Conservation (phyloP, 805 yeast species). For the Sugiyamaella valdiviana region DNA sequence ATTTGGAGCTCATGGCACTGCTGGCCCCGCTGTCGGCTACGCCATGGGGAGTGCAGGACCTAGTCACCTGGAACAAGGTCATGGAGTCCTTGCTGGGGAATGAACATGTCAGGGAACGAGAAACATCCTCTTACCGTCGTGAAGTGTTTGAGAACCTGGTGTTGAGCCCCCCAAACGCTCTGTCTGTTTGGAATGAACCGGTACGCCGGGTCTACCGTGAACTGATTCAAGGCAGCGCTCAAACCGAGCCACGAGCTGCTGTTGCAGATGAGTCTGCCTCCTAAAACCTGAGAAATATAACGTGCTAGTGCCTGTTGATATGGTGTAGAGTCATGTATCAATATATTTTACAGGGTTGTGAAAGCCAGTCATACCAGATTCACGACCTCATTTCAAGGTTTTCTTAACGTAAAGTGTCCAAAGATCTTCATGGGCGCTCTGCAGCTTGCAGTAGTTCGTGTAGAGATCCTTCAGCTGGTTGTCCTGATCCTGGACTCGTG, state of each 20-base stretch:
- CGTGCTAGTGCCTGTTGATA: not conserved
- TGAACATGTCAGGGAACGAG: slow-evolving; percentile 15
- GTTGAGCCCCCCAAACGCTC: slow-evolving; percentile 3
- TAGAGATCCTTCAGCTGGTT: slow-evolving; percentile 16
- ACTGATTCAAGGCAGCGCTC: slow-evolving; percentile 14
- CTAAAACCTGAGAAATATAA: not conserved
- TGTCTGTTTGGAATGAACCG: slow-evolving; percentile 16
- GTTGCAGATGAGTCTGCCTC: slow-evolving; percentile 19
- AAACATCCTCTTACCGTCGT: slow-evolving; percentile 12
- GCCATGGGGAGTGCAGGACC: slow-evolving; percentile 22
- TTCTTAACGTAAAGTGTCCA: slow-evolving; percentile 19
- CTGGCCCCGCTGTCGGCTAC: slow-evolving; percentile 22
- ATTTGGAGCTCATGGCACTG: slow-evolving; percentile 24
- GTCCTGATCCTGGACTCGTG: slow-evolving; percentile 15
- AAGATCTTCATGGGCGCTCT: slow-evolving; percentile 21
- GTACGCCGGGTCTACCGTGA: slow-evolving; percentile 13
- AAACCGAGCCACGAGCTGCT: slow-evolving; percentile 13
- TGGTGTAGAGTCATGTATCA: no score
- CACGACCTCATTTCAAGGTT: no score
- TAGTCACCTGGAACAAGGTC: slow-evolving; percentile 29
- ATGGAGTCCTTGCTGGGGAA: slow-evolving; percentile 28
- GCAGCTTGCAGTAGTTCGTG: slow-evolving; percentile 14
- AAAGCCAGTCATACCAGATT: no score
- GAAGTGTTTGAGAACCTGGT: slow-evolving; percentile 17
- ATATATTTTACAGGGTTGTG: no score